phyloP scores from a whole-genome alignment of 768 basidiomycete genomes.

The Podaxis sp. region DNA sequence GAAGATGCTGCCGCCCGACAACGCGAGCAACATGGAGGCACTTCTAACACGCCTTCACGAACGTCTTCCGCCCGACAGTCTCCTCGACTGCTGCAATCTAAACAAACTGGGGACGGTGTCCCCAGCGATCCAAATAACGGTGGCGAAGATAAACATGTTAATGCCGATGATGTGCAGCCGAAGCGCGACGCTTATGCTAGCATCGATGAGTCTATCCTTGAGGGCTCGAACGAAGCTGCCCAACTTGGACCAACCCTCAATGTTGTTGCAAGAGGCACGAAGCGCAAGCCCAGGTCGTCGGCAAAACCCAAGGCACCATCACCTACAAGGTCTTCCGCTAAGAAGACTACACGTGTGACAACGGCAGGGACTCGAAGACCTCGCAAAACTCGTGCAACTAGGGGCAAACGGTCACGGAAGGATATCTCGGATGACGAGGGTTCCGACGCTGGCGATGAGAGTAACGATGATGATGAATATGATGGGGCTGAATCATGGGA shows the following conservation, averaged over 20 bases:
- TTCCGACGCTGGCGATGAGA: slow-evolving; percentile 21
- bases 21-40: background rate
- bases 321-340: background rate
- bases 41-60: background rate
- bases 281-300: background rate
- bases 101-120: slow-evolving; percentile 15
- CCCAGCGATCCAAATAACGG: slow-evolving; percentile 10
- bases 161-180: slow-evolving; percentile 4
- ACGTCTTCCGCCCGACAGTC: background rate
- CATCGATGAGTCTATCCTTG: background rate
- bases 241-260: background rate
- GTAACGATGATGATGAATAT: slow-evolving; percentile 22
- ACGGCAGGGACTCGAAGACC: background rate
- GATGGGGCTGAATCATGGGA: slow-evolving; percentile 21
- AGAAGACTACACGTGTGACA: background rate
- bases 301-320: background rate
- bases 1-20: background rate
- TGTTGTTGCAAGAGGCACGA: background rate
- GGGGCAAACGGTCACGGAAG: background rate
- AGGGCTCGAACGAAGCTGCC: background rate
- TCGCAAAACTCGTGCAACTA: slow-evolving; percentile 2
- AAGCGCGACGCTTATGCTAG: slow-evolving; percentile 15
- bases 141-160: slow-evolving; percentile 17
- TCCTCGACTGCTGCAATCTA: background rate
- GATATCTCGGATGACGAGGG: slow-evolving; percentile 10